phyloP scores from a whole-genome alignment of 306 rosid genomes.

The Acacia crassicarpa region DNA sequence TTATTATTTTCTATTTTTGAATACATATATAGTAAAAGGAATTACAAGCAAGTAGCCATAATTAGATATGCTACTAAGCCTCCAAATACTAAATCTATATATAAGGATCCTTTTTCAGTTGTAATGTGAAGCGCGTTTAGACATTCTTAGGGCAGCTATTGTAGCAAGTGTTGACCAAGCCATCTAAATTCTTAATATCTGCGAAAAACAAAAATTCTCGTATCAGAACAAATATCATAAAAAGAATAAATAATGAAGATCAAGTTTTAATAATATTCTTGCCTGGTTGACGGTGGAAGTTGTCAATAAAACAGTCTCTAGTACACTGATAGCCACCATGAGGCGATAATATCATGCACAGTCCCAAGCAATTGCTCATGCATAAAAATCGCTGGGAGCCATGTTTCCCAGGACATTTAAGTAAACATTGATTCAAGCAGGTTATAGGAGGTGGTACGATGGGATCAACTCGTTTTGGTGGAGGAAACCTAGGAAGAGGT shows the following conservation, averaged over 20 bases:
- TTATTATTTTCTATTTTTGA: too few species aligned
- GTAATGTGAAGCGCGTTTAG: background rate
- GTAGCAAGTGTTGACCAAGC: background rate
- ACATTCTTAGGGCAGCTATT: background rate
- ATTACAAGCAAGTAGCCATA: background rate
- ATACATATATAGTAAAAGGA: background rate
- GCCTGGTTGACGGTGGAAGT: background rate
- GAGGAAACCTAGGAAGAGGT: background rate
- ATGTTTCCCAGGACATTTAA: background rate
- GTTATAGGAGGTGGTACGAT: background rate
- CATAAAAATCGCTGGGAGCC: background rate
- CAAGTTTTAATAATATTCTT: background rate
- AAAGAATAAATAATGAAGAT: background rate
- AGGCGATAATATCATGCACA: background rate
- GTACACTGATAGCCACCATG: background rate
- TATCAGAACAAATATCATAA: background rate
- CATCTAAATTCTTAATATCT: background rate
- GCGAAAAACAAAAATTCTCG: background rate
- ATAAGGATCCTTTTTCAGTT: background rate
- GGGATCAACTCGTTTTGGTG: background rate
- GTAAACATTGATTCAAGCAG: background rate
- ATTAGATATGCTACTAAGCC: background rate
- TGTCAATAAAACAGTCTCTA: background rate
- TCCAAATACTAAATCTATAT: background rate
- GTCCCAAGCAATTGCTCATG: constrained; percentile 4